phyloP scores from a whole-genome alignment of 331 rosid genomes.

The Dryas integrifolia region DNA sequence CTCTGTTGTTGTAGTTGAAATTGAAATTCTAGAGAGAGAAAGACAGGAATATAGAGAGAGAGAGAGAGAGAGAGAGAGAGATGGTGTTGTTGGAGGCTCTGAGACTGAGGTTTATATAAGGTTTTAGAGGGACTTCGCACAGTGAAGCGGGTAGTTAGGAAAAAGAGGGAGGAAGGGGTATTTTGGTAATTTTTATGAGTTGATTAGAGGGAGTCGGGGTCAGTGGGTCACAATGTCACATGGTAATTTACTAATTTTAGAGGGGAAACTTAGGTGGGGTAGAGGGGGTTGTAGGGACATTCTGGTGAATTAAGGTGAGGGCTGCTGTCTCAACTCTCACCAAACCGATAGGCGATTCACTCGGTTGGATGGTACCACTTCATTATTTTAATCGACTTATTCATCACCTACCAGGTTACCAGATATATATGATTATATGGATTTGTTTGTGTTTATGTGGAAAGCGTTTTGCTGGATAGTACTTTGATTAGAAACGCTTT shows the following conservation, averaged over 20 bases:
- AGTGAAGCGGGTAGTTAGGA: slow-evolving; percentile 24
- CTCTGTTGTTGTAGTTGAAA: background rate
- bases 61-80: background rate
- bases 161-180: background rate
- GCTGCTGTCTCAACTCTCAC: background rate
- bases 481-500: no score
- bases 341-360: background rate
- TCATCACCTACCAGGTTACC: background rate
- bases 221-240: background rate
- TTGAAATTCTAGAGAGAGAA: slow-evolving; percentile 3
- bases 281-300: background rate
- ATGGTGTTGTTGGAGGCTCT: background rate
- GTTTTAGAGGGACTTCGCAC: slow-evolving; percentile 1
- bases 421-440: no score
- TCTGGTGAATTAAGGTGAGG: background rate
- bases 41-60: slow-evolving; percentile 8
- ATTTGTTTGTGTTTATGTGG: no score
- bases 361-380: background rate
- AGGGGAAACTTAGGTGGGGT: slow-evolving; percentile 7
- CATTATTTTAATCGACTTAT: background rate
- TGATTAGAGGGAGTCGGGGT: background rate
- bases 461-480: no score
- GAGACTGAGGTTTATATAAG: slow-evolving; percentile 34
- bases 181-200: background rate
- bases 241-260: no score